Evolutionary conservation across 1,284 basidiomycete species (phyloP), one percentile per base, ranked within the genome.

Genomic region (Earliella scabrosa): DNA sequence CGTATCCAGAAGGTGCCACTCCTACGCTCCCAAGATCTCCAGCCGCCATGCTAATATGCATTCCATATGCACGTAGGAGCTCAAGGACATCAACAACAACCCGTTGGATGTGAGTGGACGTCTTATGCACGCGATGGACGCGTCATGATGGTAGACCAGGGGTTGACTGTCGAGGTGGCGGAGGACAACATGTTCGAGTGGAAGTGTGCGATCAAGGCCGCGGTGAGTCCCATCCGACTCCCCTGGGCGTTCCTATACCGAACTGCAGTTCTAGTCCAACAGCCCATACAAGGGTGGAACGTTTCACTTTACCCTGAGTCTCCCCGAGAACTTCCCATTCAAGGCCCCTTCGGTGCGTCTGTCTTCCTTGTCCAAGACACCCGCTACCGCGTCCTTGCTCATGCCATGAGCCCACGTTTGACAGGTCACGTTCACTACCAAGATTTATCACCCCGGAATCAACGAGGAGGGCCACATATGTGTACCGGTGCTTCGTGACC

Each of bases 371-470:
- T 21, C 14, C 45, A 24, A 18, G 13, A 31, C 29, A 31, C 13
- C 29, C 29, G 29, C 29, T 31, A 31, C n/a, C n/a, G n/a, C n/a
- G n/a, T n/a, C n/a, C 35, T 18, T 14, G 35, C 35, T 16, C 7
- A 38, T 38, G 20, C 11, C 9, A 11, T 40, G 2, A 3, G 8
- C 11, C 8, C 6, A 10, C 8, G 9, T n/a, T 40, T 23, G n/a
- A 13, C 21, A 95, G 93, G 88, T 95, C 56, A 86, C 83, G 39
- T 95, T 95, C 75, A 84, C 77, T 43, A 96, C 94, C 35, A 93
- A 89, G 78, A 90, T 95, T 56, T 96, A 96, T 69, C 94, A 97
- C 74, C 94, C 94, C 14, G 94, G 94, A 50, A 90, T 97, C 68
- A 95, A 96, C 62, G 92, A 94, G 56, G 92, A 97, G 68, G 94